Base-by-base conservation (phyloP, 2,329 filamentous ascomycete genomes). In the Tolypocladium ovalisporum region DNA sequence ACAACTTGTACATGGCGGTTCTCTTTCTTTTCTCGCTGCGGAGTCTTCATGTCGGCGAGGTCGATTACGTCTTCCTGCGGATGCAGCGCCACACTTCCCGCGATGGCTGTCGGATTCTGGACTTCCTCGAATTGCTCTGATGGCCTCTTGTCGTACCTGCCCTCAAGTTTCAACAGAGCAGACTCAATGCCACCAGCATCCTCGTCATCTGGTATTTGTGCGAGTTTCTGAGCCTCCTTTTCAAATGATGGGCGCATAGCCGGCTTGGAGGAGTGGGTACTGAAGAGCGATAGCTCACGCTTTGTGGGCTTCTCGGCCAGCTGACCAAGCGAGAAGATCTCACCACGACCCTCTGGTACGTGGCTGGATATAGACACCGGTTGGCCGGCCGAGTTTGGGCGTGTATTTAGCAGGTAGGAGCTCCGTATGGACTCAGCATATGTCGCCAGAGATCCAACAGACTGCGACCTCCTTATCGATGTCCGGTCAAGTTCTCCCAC, bases 111-210 rank as follows among this genome's bases (percentile, higher is more conserved):
- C 42, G 36, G 27, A 19, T n/a, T 44, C 53, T 39, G 35, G 34
- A n/a, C 27, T 24, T 56, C 40, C 39, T 56, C 51, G 27, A 72
- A 76, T 15, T 75, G 66, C 55, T 71, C 74, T 34, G 69, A 68
- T 0, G 69, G 61, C 63, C 71, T 82, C 63, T 79, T 85, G 67
- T 87, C 81, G 64, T 87, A 94, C 63, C 84, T 93, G 12, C 94
- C 94, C 74, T 99, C 94, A 0, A 99, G 79, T 66, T 97, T 99
- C 64, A 92, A 74, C 54, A 99, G 71, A 0, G 94, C 90, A n/a
- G 92, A 91, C 67, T 97, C 94, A 32, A 97, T 86, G 15, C 93
- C 93, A 8, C 90, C 90, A 66, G 95, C 89, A 60, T 86, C 81
- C 19, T 76, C 69, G 40, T 95, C 90, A 66, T 97, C 92, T 0